Percentiles rank a stretch among this genome's conserved stretches.
phyloP scores from a whole-genome alignment of 352 stramenopile species.

The Phytophthora pini region DNA sequence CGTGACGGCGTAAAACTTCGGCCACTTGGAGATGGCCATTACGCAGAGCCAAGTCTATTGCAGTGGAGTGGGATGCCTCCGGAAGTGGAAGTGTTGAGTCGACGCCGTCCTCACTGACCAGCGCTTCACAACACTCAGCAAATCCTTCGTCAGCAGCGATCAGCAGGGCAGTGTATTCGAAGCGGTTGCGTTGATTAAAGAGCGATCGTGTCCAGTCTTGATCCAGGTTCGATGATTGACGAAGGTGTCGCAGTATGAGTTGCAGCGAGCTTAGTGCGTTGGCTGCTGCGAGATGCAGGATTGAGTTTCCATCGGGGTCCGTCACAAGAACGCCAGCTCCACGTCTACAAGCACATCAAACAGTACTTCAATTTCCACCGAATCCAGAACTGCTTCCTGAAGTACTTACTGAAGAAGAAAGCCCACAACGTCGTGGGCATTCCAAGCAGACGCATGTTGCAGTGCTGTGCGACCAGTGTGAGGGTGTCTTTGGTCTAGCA shows the following conservation, averaged over 20 bases:
- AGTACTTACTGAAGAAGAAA: conserved; percentile 25
- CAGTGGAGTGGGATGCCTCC: conserved; percentile 12
- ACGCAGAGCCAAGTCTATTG: conserved; percentile 26
- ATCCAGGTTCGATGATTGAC: conserved; percentile 13
- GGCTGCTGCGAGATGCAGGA: conserved; percentile 30
- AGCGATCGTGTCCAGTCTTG: conserved; percentile 13
- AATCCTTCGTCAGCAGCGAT: conserved; percentile 35
- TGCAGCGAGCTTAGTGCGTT: conserved; percentile 25
- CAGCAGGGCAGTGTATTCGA: conserved; percentile 32
- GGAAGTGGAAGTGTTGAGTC: conserved; percentile 21
- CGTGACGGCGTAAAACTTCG: conserved; percentile 14
- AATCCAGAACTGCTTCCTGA: background rate
- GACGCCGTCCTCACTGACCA: conserved; percentile 8
- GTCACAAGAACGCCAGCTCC: conserved; percentile 22
- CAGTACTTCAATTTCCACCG: background rate
- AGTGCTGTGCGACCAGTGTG: conserved; percentile 24
- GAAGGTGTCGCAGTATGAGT: conserved; percentile 16
- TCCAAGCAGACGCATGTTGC: conserved; percentile 27
- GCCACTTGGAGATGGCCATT: conserved; percentile 27
- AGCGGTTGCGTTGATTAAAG: conserved; percentile 31
- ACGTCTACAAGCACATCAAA: conserved; percentile 9
- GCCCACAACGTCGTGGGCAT: conserved; percentile 16
- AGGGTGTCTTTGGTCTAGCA: conserved; percentile 30
- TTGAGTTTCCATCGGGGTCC: conserved; percentile 31
- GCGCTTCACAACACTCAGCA: conserved; percentile 17